A percentile compares a stretch with the other conserved stretches of the same genome.
Evolutionary conservation across 306 rosid genomes (phyloP).

Genomic region (Medicago ruthenica): DNA sequence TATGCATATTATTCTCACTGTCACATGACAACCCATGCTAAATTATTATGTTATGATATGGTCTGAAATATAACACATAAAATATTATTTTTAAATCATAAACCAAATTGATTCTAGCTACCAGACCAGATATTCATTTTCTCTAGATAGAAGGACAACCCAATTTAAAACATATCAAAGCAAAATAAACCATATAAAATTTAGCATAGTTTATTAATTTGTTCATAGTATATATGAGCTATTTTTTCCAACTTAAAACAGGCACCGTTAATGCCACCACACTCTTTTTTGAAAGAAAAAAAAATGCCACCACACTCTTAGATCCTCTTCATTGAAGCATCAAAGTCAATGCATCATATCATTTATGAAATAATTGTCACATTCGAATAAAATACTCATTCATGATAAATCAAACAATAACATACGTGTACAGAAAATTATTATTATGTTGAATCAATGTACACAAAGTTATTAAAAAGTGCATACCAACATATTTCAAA

Average conservation of each 20-base stretch:
- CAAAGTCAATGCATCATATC: conserved; percentile 38
- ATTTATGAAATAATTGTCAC: conserved; percentile 16
- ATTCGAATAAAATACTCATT: conserved; percentile 21
- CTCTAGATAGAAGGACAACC: no score
- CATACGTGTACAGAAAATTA: conserved; percentile 13
- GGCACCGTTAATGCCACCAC: conserved; percentile 6
- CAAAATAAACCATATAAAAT: no score
- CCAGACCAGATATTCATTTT: no score
- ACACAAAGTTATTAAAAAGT: conserved; percentile 12
- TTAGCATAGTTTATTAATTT: no score
- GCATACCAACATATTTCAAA: background rate
- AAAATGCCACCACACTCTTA: background rate
- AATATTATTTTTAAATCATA: no score
- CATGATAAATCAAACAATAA: conserved; percentile 21
- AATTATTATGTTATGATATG: no score
- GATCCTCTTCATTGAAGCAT: conserved; percentile 25
- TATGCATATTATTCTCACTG: no score
- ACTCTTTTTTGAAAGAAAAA: no score
- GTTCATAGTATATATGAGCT: background rate
- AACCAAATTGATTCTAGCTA: no score
- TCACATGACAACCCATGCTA: no score
- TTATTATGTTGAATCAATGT: background rate
- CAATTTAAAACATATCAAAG: no score
- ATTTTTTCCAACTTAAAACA: background rate
- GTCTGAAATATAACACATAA: no score